These are phyloP conservation scores for Mortierella alpina DNA, from an alignment of 192 early-diverging fungal species.

Conservation along the genomic window DNA sequence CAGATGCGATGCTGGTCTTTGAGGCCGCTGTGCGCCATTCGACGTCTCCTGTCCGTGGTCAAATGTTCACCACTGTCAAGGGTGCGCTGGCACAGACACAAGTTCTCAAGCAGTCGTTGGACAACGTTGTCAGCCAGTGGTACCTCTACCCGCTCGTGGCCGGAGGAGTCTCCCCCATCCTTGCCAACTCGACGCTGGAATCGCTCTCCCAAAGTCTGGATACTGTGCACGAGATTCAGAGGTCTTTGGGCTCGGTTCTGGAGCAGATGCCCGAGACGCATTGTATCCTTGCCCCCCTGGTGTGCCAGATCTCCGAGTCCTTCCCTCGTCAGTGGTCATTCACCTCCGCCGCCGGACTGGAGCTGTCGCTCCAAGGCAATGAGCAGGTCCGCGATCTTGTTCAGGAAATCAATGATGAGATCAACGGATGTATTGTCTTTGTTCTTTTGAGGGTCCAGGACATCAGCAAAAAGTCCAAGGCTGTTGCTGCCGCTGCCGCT, in stretches of 20 bases:
- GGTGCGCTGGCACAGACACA: slow-evolving; percentile 49
- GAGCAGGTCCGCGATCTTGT: slow-evolving; percentile 23
- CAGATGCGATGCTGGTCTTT: slow-evolving; percentile 48
- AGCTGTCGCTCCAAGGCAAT: slow-evolving; percentile 27
- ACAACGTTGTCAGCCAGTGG: slow-evolving; percentile 33
- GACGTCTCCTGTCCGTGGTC: slow-evolving; percentile 15
- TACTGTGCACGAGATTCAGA: slow-evolving; percentile 40
- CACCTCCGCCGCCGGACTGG: not conserved
- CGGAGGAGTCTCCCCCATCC: slow-evolving; percentile 31
- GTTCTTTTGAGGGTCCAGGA: slow-evolving; percentile 52
- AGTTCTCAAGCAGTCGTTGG: slow-evolving; percentile 29
- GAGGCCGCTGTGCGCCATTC: slow-evolving; percentile 47
- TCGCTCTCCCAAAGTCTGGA: slow-evolving; percentile 25
- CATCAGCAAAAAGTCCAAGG: slow-evolving; percentile 29
- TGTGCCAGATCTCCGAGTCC: slow-evolving; percentile 51
- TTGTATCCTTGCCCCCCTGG: slow-evolving; percentile 52
- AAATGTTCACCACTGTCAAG: slow-evolving; percentile 40
- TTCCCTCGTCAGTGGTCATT: slow-evolving; percentile 36
- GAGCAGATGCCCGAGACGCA: slow-evolving; percentile 43
- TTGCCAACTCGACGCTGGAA: slow-evolving; percentile 25
- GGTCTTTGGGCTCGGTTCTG: slow-evolving; percentile 20
- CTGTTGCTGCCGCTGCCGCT: slow-evolving; percentile 26
- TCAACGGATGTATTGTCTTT: slow-evolving; percentile 41
- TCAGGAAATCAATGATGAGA: slow-evolving; percentile 47
- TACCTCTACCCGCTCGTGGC: slow-evolving; percentile 32